Conservation (phyloP, 441 rosid species). For the Metrosideros polymorpha region DNA sequence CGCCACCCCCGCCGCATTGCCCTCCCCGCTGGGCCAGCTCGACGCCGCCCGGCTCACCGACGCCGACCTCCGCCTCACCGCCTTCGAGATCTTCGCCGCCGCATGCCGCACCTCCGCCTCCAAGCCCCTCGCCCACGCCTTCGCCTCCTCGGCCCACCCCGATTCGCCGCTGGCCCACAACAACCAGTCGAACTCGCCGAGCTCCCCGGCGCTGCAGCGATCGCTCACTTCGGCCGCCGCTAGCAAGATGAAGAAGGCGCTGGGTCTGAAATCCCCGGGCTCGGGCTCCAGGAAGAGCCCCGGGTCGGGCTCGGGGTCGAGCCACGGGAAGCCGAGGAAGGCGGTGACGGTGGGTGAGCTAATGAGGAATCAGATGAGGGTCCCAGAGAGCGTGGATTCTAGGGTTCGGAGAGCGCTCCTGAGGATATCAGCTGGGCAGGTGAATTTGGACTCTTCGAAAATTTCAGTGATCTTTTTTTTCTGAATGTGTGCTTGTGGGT, state of each 20-base stretch:
- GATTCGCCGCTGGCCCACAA: slow-evolving; percentile 23
- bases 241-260: slow-evolving; percentile 92
- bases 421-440: slow-evolving; percentile 86
- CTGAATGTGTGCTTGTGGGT: not conserved
- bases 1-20: slow-evolving; percentile 31
- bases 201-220: slow-evolving; percentile 51
- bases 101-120: slow-evolving; percentile 74
- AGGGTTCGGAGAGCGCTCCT: slow-evolving; percentile 82
- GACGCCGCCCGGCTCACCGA: slow-evolving; percentile 44
- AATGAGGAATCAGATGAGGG: slow-evolving; percentile 86
- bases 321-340: slow-evolving; percentile 34
- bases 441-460: not conserved
- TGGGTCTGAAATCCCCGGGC: slow-evolving; percentile 75
- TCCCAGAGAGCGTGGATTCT: slow-evolving; percentile 67
- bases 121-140: slow-evolving; percentile 43
- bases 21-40: slow-evolving; percentile 74
- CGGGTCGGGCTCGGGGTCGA: slow-evolving; percentile 52
- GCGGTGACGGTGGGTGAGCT: slow-evolving; percentile 83
- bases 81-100: slow-evolving; percentile 90
- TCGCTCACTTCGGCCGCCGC: slow-evolving; percentile 89
- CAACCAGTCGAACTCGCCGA: slow-evolving; percentile 20
- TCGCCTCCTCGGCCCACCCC: slow-evolving; percentile 14
- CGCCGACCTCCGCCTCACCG: slow-evolving; percentile 70
- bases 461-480: not conserved
- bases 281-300: slow-evolving; percentile 51